Evolutionary conservation across 23 red algal species (phyloP).

Genomic region (Chondrus crispus): DNA sequence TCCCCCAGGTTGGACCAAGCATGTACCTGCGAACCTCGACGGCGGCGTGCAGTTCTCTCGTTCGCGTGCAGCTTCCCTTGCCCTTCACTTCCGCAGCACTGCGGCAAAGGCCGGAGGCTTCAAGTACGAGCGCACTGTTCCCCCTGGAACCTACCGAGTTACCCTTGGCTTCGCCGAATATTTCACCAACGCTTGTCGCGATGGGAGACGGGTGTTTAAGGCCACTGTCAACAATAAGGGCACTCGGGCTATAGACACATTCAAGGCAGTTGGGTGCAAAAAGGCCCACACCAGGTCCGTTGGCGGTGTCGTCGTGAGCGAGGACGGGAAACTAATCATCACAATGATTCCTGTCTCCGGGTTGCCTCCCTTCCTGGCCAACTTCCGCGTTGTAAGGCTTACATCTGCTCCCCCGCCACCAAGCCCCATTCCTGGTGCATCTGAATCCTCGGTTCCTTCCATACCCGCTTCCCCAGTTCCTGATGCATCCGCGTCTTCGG

Average conservation of each 20-base stretch:
- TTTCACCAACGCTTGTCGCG: background rate
- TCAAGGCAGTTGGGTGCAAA: background rate
- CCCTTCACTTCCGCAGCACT: background rate
- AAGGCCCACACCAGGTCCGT: background rate
- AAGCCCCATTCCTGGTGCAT: background rate
- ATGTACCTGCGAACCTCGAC: background rate
- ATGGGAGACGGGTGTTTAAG: background rate
- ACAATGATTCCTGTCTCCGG: background rate
- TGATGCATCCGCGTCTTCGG: background rate
- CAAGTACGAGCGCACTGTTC: background rate
- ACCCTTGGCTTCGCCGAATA: conserved; percentile 35
- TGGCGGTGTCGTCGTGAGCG: background rate
- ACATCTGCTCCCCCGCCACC: background rate
- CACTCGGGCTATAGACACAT: background rate
- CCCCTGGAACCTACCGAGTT: background rate
- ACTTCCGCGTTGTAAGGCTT: background rate
- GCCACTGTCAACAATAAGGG: background rate
- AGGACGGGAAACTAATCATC: background rate
- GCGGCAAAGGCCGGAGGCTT: background rate
- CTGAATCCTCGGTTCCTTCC: background rate
- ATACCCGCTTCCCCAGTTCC: background rate
- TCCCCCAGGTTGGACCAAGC: background rate
- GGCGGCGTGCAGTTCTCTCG: background rate
- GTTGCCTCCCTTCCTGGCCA: background rate
- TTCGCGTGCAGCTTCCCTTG: background rate